These are phyloP conservation scores for Fusarium cyanostomum DNA, from an alignment of 2,329 filamentous ascomycete species.

Conservation along the genomic window DNA sequence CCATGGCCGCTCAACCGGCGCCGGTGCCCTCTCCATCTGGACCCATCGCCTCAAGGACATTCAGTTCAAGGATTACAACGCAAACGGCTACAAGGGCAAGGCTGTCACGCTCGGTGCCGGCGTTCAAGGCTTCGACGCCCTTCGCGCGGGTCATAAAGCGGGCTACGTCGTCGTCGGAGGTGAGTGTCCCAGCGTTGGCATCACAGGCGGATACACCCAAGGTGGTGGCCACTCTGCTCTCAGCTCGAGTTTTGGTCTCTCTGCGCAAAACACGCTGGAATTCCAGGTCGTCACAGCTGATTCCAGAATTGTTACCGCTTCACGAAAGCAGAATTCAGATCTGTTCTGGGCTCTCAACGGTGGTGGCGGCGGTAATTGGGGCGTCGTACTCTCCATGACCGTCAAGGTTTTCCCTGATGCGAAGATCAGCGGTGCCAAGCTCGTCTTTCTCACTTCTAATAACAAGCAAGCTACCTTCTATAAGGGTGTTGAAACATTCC, in stretches of 20 bases:
- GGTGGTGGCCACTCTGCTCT: constrained; percentile 66
- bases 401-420: constrained; percentile 58
- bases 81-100: constrained; percentile 57
- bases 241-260: constrained; percentile 62
- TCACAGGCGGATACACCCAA: constrained; percentile 68
- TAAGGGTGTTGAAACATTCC: constrained; percentile 56
- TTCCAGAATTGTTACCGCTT: constrained; percentile 59
- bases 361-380: constrained; percentile 68
- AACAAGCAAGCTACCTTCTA: constrained; percentile 56
- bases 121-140: constrained; percentile 58
- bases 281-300: constrained; percentile 63
- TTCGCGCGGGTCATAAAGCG: constrained; percentile 53
- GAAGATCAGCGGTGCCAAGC: constrained; percentile 54
- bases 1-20: constrained; percentile 50
- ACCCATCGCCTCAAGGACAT: constrained; percentile 54
- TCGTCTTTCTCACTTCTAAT: constrained; percentile 51
- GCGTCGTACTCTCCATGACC: constrained; percentile 64
- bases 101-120: constrained; percentile 66
- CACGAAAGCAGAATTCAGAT: constrained; percentile 58
- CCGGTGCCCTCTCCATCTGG: constrained; percentile 52
- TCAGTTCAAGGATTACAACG: constrained; percentile 53
- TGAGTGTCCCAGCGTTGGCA: constrained; percentile 64
- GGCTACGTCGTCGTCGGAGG: constrained; percentile 63
- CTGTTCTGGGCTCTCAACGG: constrained; percentile 71
- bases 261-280: constrained; percentile 66